These are phyloP conservation scores for Camellia japonica DNA, from an alignment of 148 eudicot species.

Conservation along the genomic window DNA sequence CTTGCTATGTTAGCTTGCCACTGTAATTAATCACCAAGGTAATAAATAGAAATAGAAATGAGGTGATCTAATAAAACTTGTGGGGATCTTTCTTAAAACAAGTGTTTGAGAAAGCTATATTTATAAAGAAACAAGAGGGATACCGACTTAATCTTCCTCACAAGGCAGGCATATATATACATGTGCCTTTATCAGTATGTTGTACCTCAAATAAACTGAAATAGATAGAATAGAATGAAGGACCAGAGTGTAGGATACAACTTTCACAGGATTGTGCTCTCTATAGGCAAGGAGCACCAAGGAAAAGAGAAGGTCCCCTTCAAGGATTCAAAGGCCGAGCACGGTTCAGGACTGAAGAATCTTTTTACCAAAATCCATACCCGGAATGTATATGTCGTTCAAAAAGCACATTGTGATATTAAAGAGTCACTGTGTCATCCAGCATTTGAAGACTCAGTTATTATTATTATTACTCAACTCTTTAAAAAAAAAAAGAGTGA, in stretches of 20 bases:
- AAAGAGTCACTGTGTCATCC: neutral
- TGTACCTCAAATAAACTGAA: neutral
- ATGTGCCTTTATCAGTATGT: neutral
- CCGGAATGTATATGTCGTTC: conserved; percentile 83
- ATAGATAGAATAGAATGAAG: neutral
- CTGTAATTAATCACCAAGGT: neutral
- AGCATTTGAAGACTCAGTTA: neutral
- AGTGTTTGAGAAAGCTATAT: neutral
- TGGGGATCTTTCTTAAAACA: neutral
- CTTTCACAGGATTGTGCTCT: neutral
- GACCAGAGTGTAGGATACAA: neutral
- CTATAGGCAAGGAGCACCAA: conserved; percentile 78
- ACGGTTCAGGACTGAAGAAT: conserved; percentile 71
- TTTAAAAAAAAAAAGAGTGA: too few relatives aligned
- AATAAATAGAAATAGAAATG: neutral
- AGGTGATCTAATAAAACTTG: neutral
- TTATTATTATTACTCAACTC: too few relatives aligned
- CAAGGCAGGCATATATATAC: neutral
- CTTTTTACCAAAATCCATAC: conserved; percentile 81
- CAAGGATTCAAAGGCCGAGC: conserved; percentile 79
- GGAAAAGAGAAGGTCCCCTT: conserved; percentile 68
- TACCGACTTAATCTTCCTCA: neutral
- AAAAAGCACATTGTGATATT: conserved; percentile 4
- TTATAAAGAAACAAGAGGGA: neutral
- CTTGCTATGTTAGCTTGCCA: conserved; percentile 7